Conservation (phyloP, 75 land plant species). For the Cunninghamia lanceolata region DNA sequence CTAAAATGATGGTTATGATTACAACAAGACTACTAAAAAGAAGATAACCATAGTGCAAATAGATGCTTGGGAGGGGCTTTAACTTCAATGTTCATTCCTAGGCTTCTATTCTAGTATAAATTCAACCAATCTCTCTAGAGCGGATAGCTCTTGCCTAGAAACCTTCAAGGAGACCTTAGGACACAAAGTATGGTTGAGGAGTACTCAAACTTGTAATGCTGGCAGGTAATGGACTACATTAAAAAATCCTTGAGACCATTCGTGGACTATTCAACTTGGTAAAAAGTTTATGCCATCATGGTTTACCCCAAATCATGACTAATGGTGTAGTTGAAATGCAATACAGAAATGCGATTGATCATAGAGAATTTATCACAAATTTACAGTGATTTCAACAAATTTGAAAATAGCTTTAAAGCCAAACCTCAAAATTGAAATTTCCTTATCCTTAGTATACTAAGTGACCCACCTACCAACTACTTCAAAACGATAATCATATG, state of each 20-base stretch:
- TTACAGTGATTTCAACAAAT: neutral
- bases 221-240: neutral
- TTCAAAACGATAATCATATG: too few species aligned
- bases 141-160: neutral
- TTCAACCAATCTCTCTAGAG: neutral
- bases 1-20: too few species aligned
- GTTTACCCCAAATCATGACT: neutral
- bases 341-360: neutral
- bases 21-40: too few species aligned
- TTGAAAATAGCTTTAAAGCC: neutral
- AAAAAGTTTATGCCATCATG: neutral
- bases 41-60: neutral
- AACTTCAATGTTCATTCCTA: neutral
- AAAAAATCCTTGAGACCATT: neutral
- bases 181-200: neutral
- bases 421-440: neutral
- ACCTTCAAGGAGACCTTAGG: neutral
- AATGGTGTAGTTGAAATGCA: neutral
- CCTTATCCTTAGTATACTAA: neutral
- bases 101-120: neutral
- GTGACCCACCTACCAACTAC: neutral
- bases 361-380: neutral
- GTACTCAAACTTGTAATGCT: neutral
- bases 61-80: neutral
- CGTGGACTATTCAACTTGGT: neutral